Evolutionary conservation across 768 basidiomycete species (phyloP).

Genomic region (Leccinum subgranulosum): DNA sequence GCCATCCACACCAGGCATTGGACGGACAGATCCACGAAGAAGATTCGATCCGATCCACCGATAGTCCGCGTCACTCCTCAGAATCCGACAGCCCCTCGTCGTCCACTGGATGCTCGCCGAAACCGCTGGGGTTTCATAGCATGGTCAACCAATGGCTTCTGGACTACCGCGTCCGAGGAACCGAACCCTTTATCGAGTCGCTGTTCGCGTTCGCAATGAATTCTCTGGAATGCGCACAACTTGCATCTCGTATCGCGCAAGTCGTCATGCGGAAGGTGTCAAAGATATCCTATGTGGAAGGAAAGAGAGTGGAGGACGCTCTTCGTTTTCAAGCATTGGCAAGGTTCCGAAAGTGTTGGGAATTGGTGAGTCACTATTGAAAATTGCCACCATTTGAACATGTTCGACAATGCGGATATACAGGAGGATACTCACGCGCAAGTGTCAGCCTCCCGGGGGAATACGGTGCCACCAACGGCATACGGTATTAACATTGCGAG

Average conservation of each 20-base stretch:
- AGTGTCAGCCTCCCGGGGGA: background rate
- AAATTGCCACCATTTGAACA: background rate
- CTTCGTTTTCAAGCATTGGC: conserved; percentile 14
- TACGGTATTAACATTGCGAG: conserved; percentile 29
- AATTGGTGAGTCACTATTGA: conserved; percentile 8
- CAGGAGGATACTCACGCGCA: conserved; percentile 16
- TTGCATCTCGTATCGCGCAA: conserved; percentile 18
- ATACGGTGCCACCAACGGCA: conserved; percentile 9
- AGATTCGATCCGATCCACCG: background rate
- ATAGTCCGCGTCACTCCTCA: conserved; percentile 4
- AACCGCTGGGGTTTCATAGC: conserved; percentile 10
- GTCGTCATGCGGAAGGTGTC: conserved; percentile 4
- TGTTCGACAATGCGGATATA: background rate
- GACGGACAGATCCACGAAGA: background rate
- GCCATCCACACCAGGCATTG: background rate
- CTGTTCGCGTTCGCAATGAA: conserved; percentile 12
- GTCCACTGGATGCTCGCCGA: background rate
- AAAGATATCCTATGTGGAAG: conserved; percentile 10
- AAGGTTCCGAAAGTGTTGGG: conserved; percentile 17
- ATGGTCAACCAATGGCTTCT: conserved; percentile 17
- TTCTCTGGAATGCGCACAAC: conserved; percentile 9
- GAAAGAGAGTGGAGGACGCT: conserved; percentile 5
- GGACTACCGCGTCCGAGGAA: conserved; percentile 21
- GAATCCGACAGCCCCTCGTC: conserved; percentile 11
- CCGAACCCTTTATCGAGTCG: conserved; percentile 13